Evolutionary conservation across 371 early-diverging fungal species (phyloP).

Genomic region (Mucor indicus): DNA sequence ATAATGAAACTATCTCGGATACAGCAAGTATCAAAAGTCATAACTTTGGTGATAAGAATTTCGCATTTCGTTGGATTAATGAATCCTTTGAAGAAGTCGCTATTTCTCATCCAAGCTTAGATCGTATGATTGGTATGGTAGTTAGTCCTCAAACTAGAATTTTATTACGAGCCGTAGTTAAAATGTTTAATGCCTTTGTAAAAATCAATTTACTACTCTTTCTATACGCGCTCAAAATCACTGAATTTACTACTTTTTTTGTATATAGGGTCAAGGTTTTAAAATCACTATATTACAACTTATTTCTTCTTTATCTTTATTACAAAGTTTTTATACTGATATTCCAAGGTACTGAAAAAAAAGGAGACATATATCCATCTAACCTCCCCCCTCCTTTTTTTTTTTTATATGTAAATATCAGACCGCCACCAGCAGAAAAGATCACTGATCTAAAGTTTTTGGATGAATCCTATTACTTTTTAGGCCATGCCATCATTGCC

Average conservation of each 20-base stretch:
- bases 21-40: conserved; percentile 39
- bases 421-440: conserved; percentile 40
- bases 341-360: conserved; percentile 47
- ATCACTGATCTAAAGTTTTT: conserved; percentile 38
- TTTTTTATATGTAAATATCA: conserved; percentile 2
- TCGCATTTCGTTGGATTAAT: conserved; percentile 49
- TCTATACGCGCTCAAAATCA: too few relatives aligned
- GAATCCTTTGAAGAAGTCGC: conserved; percentile 51
- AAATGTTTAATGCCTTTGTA: conserved; percentile 49
- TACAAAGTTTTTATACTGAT: conserved; percentile 60
- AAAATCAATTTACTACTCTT: too few relatives aligned
- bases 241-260: not conserved
- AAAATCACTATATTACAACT: conserved; percentile 70
- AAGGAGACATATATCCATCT: too few relatives aligned
- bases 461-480: conserved; percentile 45
- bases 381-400: too few relatives aligned
- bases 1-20: conserved; percentile 10
- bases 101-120: conserved; percentile 47
- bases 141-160: conserved; percentile 50
- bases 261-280: conserved; percentile 66
- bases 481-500: conserved; percentile 49
- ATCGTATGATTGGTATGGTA: conserved; percentile 52
- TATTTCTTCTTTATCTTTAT: conserved; percentile 61
- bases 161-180: conserved; percentile 45
- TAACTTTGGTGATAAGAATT: conserved; percentile 51